phyloP scores from a whole-genome alignment of 2,329 filamentous ascomycete genomes.

The Sarocladium brachiariae region DNA sequence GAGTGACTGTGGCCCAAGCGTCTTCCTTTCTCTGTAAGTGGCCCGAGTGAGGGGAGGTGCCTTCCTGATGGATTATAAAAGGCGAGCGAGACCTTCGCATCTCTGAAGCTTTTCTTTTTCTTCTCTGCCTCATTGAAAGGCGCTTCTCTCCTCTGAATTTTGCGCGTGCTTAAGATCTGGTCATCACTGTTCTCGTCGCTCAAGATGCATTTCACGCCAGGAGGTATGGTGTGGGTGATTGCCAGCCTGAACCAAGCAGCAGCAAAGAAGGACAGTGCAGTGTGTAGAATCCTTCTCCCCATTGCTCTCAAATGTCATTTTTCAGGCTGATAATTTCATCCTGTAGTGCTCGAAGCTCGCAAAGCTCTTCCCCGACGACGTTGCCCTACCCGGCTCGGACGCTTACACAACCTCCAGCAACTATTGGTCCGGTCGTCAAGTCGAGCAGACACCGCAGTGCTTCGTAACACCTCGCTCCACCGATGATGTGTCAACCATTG shows the following conservation, averaged over 20 bases:
- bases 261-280: not conserved
- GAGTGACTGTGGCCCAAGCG: too few species aligned
- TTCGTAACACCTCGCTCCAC: conserved; percentile 10
- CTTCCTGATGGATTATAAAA: not conserved
- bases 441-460: conserved; percentile 28
- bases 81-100: too few species aligned
- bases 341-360: not conserved
- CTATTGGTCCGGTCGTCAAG: conserved; percentile 21
- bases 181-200: not conserved
- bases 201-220: not conserved
- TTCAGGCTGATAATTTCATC: not conserved
- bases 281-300: not conserved
- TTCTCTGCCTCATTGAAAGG: not conserved
- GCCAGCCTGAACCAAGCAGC: not conserved
- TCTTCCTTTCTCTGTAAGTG: too few species aligned
- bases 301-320: too few species aligned
- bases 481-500: conserved; percentile 14
- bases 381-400: not conserved
- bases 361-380: not conserved
- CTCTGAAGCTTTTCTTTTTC: not conserved
- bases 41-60: too few species aligned
- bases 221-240: not conserved
- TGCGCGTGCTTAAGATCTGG: too few species aligned
- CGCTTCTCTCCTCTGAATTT: too few species aligned
- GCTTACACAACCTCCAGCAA: not conserved